A percentile compares a stretch with the other conserved stretches of the same genome.
Conservation (phyloP, 2,329 filamentous ascomycete species). For the Colletotrichum gigasporum region DNA sequence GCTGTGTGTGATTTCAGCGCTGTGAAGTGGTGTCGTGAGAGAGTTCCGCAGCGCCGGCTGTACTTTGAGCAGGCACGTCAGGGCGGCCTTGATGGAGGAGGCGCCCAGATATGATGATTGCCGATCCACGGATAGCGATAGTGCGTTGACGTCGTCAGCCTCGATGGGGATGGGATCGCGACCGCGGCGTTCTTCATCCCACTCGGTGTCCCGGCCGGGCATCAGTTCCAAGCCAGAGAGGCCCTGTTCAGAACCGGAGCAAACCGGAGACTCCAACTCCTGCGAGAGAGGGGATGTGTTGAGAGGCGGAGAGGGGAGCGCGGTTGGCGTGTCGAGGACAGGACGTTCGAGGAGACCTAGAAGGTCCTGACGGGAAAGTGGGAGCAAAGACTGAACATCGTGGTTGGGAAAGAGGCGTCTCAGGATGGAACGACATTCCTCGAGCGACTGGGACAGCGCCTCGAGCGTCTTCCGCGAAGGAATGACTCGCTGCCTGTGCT, state of each 20-base stretch:
- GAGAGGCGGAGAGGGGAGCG: constrained; percentile 63
- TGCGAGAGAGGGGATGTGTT: constrained; percentile 58
- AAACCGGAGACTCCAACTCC: constrained; percentile 59
- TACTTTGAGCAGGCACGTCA: constrained; percentile 74
- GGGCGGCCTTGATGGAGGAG: constrained; percentile 78
- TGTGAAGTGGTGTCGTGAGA: constrained; percentile 57
- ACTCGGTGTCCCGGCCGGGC: constrained; percentile 70
- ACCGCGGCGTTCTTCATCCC: constrained; percentile 70
- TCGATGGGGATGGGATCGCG: constrained; percentile 68
- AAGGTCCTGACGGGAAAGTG: constrained; percentile 67
- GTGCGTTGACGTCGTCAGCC: constrained; percentile 66
- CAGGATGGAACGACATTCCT: constrained; percentile 71
- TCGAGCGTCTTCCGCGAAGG: constrained; percentile 80
- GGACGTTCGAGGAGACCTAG: constrained; percentile 64
- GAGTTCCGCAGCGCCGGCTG: constrained; percentile 57
- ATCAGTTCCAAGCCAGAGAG: constrained; percentile 72
- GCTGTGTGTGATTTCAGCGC: constrained; percentile 56
- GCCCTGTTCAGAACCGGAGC: constrained; percentile 59
- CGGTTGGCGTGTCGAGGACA: constrained; percentile 46
- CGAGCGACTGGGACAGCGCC: constrained; percentile 70
- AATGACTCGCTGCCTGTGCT: constrained; percentile 79
- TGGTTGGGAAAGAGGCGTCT: constrained; percentile 70
- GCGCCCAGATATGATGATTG: constrained; percentile 75
- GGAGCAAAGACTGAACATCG: constrained; percentile 60
- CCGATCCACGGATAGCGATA: constrained; percentile 69